Evolutionary conservation across 768 basidiomycete genomes (phyloP).

Genomic region (Hygrocybe punicea): DNA sequence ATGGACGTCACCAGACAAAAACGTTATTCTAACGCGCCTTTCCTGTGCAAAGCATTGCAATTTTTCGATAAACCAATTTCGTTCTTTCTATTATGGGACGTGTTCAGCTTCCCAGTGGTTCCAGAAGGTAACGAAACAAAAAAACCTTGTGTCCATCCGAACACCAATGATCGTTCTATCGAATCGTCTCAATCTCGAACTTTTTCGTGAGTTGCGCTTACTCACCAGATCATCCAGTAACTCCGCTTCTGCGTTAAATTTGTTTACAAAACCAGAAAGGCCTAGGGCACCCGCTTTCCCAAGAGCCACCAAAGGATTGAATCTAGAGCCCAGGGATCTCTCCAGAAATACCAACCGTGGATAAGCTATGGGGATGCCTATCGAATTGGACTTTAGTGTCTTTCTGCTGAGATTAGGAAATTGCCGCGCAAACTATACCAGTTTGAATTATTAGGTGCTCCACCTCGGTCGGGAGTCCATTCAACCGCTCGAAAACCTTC

Average conservation of each 20-base stretch:
- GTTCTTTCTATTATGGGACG: slow-evolving; percentile 59
- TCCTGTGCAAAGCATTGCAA: slow-evolving; percentile 67
- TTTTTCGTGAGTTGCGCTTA: not conserved
- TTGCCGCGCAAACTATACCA: slow-evolving; percentile 41
- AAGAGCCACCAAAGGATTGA: slow-evolving; percentile 79
- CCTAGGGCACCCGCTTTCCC: slow-evolving; percentile 66
- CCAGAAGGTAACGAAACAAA: not conserved
- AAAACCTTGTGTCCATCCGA: slow-evolving; percentile 70
- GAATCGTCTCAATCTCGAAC: not conserved
- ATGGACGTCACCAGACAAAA: slow-evolving; percentile 92
- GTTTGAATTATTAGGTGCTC: slow-evolving; percentile 84
- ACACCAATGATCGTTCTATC: slow-evolving; percentile 90
- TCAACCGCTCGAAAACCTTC: slow-evolving; percentile 63
- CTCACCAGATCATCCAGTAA: slow-evolving; percentile 84
- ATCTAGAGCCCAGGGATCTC: slow-evolving; percentile 68
- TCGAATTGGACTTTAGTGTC: not conserved
- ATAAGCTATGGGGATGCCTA: slow-evolving; percentile 82
- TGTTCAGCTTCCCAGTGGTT: not conserved
- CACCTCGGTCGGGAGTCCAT: slow-evolving; percentile 56
- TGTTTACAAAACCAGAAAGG: slow-evolving; percentile 77
- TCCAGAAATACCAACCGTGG: slow-evolving; percentile 92
- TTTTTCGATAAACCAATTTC: slow-evolving; percentile 82
- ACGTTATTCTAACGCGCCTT: slow-evolving; percentile 70
- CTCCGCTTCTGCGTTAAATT: slow-evolving; percentile 91
- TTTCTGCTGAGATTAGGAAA: not conserved